Percentiles rank a stretch among this genome's conserved stretches.
Conservation (phyloP, 2,329 filamentous ascomycete genomes). For the Trichoderma guizhouense region DNA sequence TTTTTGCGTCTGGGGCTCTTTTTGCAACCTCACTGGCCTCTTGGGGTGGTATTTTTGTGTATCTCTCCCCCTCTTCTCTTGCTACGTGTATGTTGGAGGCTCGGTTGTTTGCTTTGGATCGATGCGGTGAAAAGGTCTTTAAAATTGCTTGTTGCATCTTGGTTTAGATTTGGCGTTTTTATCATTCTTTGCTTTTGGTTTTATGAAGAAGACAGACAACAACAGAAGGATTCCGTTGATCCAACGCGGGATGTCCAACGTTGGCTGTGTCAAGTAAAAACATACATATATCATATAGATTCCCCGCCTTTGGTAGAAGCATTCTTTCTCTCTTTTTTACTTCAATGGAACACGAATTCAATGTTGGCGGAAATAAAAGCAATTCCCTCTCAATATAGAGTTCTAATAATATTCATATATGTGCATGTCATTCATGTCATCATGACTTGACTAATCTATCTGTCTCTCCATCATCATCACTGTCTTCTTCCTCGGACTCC, state of each 20-base stretch:
- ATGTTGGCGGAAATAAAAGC: too few relatives aligned
- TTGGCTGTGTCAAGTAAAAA: neutral
- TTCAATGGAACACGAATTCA: neutral
- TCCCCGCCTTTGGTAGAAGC: neutral
- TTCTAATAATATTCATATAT: neutral
- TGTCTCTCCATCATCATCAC: constrained; percentile 45
- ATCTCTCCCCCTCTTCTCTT: neutral
- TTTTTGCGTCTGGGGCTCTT: neutral
- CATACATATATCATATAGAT: neutral
- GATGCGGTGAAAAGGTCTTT: neutral
- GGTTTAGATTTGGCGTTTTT: constrained; percentile 1
- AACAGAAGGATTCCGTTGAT: neutral
- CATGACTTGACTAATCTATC: constrained; percentile 39
- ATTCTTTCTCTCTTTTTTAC: neutral
- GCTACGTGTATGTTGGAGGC: too few relatives aligned
- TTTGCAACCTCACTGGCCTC: neutral
- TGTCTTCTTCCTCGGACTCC: constrained; percentile 48
- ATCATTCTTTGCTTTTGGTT: neutral
- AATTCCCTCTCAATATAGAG: neutral
- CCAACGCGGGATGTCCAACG: neutral
- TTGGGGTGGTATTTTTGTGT: neutral
- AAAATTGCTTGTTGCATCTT: constrained; percentile 17
- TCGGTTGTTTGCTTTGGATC: neutral
- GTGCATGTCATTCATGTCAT: neutral
- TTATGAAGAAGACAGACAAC: too few relatives aligned